Evolutionary conservation across 2,329 filamentous ascomycete species (phyloP).

Genomic region (Claviceps pazoutovae): DNA sequence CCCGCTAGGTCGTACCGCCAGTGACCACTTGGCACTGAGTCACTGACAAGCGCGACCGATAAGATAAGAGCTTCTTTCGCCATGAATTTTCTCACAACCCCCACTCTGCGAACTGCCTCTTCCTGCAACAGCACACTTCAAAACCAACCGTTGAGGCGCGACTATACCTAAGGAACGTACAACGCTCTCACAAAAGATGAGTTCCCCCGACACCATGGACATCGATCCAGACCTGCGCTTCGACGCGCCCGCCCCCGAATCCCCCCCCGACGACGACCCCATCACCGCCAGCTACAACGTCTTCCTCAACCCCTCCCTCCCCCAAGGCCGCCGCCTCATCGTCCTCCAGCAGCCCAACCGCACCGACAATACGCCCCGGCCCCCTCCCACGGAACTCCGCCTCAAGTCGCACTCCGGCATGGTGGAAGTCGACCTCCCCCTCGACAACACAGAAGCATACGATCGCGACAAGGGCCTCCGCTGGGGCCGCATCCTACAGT

Average conservation of each 20-base stretch:
- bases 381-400: conserved; percentile 57
- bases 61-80: too few relatives aligned
- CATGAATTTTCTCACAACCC: too few relatives aligned
- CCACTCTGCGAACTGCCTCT: too few relatives aligned
- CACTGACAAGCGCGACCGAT: too few relatives aligned
- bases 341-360: conserved; percentile 86
- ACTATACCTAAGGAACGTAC: too few relatives aligned
- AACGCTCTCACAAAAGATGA: not conserved
- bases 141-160: too few relatives aligned
- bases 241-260: conserved; percentile 5
- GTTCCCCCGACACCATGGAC: conserved; percentile 11
- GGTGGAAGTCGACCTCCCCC: conserved; percentile 81
- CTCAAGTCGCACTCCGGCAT: conserved; percentile 73
- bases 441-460: conserved; percentile 61
- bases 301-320: conserved; percentile 64
- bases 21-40: too few relatives aligned
- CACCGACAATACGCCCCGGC: conserved; percentile 34
- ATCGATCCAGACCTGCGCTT: conserved; percentile 7
- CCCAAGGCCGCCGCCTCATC: conserved; percentile 50
- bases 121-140: too few relatives aligned
- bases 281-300: conserved; percentile 67
- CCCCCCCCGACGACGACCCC: conserved; percentile 43
- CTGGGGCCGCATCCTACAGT: conserved; percentile 66
- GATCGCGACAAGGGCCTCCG: conserved; percentile 69
- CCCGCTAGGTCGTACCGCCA: too few relatives aligned